A percentile compares a stretch with the other conserved stretches of the same genome.
phyloP scores from a whole-genome alignment of 1,284 basidiomycete genomes.

The Baeospora myosura region DNA sequence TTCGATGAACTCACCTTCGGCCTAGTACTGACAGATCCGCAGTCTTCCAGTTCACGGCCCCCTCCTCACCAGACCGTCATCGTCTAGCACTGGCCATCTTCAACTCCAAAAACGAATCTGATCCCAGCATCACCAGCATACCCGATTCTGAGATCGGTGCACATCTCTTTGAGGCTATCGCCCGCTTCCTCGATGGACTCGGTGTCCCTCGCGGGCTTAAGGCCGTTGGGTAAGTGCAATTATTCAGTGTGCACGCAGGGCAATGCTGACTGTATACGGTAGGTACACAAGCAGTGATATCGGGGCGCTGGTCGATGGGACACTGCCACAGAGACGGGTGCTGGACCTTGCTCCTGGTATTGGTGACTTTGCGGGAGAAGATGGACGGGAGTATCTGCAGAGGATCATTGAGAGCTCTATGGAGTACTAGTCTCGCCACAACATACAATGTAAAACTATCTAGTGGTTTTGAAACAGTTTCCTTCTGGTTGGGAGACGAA shows the following conservation, averaged over 20 bases:
- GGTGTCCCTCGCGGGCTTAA: constrained; percentile 85
- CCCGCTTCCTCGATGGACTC: constrained; percentile 81
- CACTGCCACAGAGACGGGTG: constrained; percentile 82
- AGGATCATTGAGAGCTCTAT: constrained; percentile 70
- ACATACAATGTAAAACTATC: too few species aligned
- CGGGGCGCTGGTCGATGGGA: constrained; percentile 72
- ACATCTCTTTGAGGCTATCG: constrained; percentile 84
- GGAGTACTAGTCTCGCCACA: constrained; percentile 54
- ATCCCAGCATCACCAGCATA: constrained; percentile 66
- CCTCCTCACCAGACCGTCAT: constrained; percentile 86
- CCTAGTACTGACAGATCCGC: constrained; percentile 8
- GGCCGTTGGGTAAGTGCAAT: constrained; percentile 55
- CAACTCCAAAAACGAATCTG: constrained; percentile 53
- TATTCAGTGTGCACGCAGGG: neutral
- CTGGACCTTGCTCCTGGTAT: constrained; percentile 83
- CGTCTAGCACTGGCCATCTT: constrained; percentile 86
- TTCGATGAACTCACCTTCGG: constrained; percentile 32
- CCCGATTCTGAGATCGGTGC: constrained; percentile 79
- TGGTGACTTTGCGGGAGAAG: constrained; percentile 70
- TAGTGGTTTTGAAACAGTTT: too few species aligned
- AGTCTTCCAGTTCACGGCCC: constrained; percentile 92
- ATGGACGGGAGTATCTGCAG: constrained; percentile 73
- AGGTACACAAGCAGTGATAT: constrained; percentile 63
- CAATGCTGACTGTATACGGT: neutral
- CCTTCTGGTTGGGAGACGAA: too few species aligned